These are phyloP conservation scores for Spathaspora jeffriesii DNA, from an alignment of 1,139 yeast species.

Conservation along the genomic window DNA sequence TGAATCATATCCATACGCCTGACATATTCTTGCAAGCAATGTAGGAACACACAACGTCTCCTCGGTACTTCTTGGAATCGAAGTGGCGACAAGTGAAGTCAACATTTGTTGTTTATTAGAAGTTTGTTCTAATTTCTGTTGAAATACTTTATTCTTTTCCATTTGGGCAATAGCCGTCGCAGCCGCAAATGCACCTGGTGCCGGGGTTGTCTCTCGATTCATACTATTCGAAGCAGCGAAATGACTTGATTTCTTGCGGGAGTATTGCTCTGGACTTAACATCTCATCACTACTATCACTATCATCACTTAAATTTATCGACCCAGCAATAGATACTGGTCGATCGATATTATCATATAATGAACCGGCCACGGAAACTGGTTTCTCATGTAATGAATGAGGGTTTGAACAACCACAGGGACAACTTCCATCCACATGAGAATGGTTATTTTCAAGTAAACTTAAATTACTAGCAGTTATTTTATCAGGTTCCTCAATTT, in stretches of 20 bases:
- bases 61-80: constrained; percentile 76
- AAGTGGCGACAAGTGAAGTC: constrained; percentile 68
- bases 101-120: constrained; percentile 50
- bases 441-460: constrained; percentile 12
- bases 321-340: constrained; percentile 31
- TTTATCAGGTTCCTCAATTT: constrained; percentile 2
- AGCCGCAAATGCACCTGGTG: constrained; percentile 77
- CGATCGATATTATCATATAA: constrained; percentile 34
- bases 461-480: constrained; percentile 19
- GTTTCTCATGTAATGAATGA: constrained; percentile 59
- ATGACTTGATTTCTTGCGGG: constrained; percentile 9
- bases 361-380: constrained; percentile 64
- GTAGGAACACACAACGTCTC: constrained; percentile 77
- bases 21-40: constrained; percentile 64
- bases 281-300: constrained; percentile 23
- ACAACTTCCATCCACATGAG: constrained; percentile 37
- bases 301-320: constrained; percentile 47
- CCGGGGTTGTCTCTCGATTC: constrained; percentile 51
- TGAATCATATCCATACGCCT: constrained; percentile 68
- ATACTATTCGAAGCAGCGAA: constrained; percentile 18
- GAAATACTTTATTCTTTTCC: constrained; percentile 33
- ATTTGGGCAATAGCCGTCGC: constrained; percentile 66
- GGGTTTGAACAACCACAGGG: constrained; percentile 59
- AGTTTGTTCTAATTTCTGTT: constrained; percentile 14
- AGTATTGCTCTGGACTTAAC: constrained; percentile 31